These are phyloP conservation scores for Juncus inflexus DNA, from an alignment of 176 grass and related monocot species.

Conservation along the genomic window DNA sequence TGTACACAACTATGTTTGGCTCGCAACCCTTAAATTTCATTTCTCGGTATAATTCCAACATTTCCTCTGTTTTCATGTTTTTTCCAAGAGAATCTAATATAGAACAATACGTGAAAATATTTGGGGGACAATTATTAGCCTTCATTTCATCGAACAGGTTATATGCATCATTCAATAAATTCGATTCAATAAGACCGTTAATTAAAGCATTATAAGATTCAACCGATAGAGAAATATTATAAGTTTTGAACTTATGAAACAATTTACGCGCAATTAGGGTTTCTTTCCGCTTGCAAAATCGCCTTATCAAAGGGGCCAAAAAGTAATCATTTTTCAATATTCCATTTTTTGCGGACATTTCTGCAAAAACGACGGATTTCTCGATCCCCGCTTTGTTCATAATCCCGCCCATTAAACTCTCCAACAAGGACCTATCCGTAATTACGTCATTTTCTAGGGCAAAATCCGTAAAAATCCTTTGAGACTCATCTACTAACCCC, in stretches of 20 bases:
- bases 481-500: slow-evolving; percentile 55
- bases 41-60: slow-evolving; percentile 71
- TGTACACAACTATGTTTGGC: slow-evolving; percentile 73
- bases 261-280: slow-evolving; percentile 56
- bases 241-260: slow-evolving; percentile 51
- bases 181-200: slow-evolving; percentile 60
- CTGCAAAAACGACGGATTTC: slow-evolving; percentile 63
- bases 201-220: slow-evolving; percentile 78
- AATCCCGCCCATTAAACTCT: slow-evolving; percentile 70
- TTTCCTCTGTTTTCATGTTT: slow-evolving; percentile 60
- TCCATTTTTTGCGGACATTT: slow-evolving; percentile 41
- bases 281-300: slow-evolving; percentile 67
- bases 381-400: slow-evolving; percentile 64
- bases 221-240: slow-evolving; percentile 46
- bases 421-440: slow-evolving; percentile 48
- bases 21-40: slow-evolving; percentile 60
- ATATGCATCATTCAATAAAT: slow-evolving; percentile 45
- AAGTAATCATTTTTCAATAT: slow-evolving; percentile 61
- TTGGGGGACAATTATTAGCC: slow-evolving; percentile 41
- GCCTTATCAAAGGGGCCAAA: slow-evolving; percentile 70
- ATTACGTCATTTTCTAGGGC: slow-evolving; percentile 39
- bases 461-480: slow-evolving; percentile 52
- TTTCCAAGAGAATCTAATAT: slow-evolving; percentile 84
- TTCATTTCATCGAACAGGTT: slow-evolving; percentile 77
- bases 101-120: slow-evolving; percentile 77